phyloP scores from a whole-genome alignment of 1,139 yeast species.

The Geotrichum fermentans region DNA sequence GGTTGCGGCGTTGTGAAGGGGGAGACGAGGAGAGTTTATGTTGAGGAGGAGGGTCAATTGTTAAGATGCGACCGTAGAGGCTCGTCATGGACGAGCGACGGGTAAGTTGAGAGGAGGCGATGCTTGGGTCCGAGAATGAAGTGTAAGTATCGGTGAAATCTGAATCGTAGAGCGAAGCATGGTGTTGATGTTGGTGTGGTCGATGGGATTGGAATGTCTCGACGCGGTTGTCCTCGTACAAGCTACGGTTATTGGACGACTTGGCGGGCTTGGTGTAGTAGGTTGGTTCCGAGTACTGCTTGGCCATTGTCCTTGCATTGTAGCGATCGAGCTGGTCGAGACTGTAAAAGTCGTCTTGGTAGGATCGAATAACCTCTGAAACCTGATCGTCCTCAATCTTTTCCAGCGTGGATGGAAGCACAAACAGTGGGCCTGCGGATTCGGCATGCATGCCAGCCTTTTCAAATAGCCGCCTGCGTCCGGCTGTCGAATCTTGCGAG shows the following conservation, averaged over 20 bases:
- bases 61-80: background rate
- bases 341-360: conserved; percentile 4
- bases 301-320: conserved; percentile 6
- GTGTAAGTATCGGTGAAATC: background rate
- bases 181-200: background rate
- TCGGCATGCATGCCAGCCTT: background rate
- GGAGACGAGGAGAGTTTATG: no score
- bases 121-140: background rate
- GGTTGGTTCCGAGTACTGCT: conserved; percentile 2
- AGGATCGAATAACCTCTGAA: conserved; percentile 1
- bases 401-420: background rate
- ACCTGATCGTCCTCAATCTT: background rate
- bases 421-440: conserved; percentile 4
- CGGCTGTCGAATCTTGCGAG: background rate
- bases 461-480: conserved; percentile 1
- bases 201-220: conserved; percentile 1
- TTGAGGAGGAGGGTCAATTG: background rate
- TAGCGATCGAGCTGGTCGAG: conserved; percentile 8
- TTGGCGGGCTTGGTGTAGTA: conserved; percentile 3
- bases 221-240: conserved; percentile 5
- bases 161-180: background rate
- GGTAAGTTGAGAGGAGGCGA: background rate
- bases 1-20: background rate
- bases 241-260: conserved; percentile 1
- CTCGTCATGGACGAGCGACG: conserved; percentile 6